Base-by-base conservation (phyloP, 2,329 filamentous ascomycete genomes). In the Calonectria hawksworthii region DNA sequence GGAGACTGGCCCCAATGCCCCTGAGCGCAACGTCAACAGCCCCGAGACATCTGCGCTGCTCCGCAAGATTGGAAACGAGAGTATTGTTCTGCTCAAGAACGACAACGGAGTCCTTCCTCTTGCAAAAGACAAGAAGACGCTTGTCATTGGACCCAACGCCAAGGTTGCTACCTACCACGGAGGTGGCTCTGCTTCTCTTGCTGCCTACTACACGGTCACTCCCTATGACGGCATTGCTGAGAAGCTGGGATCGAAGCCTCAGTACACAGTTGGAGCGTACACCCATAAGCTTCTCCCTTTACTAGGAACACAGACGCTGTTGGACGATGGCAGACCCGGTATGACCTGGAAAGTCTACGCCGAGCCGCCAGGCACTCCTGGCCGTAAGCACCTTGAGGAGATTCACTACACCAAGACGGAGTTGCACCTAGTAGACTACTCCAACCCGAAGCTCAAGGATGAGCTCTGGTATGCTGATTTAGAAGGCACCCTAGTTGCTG, bases 31-130 rank as follows among this genome's bases (percentile, higher is more conserved):
- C 0, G 85, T 88, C 10, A 87, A 95, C 80, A 93, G 90, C 0
- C 88, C 90, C 0, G 90, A 94, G 82, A 92, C 92, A 47, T 89
- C 92, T 6, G 89, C 88, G 21, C 86, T 95, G 59, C 89, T 95
- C 28, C 89, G 94, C 23, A 88, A 89, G 69, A 88, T 94, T 30
- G 93, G 93, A 23, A 90, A 92, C 6, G 93, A 95, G 81, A 92
- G 92, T 4, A 92, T 95, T 11, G 93, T 95, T 1, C 87, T 96
- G 16, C 86, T 96, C 64, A 95, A 95, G 85, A 96, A 96, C 77
- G 89, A 94, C 16, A 89, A 89, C 47, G 86, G 86, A 18, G 82
- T 93, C 0, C 86, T 96, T 1, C 94, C 94, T 0, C 83, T 94
- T 4, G 89, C 89, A 41, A 93, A 92, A 79, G 86, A 90, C 50